Evolutionary conservation across 768 basidiomycete species (phyloP), one percentile per base, ranked within the genome.

Genomic region (Panellus pusillus): DNA sequence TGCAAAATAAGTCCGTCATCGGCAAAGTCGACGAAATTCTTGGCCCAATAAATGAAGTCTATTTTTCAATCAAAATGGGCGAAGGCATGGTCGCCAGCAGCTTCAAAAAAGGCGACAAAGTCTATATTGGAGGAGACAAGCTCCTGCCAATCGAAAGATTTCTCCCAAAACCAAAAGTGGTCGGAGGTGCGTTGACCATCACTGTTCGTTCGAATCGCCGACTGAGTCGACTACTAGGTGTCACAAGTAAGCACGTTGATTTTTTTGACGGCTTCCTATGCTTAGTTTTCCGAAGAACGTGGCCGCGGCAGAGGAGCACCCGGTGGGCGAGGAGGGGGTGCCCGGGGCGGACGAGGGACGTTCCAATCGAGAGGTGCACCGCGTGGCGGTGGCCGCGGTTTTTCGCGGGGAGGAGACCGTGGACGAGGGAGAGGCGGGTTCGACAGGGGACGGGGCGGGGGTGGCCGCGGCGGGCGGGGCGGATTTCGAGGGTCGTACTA

Each of bases 21-120:
- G 96, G 97, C 57, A 98, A 97, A 74, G 89, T 99, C 38, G 97
- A 99, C 72, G 97, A 99, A 72, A 98, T 99, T 62, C 82, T 99
- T n/a, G 97, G 97, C 2, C 96, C 97, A 14, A 95, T 99, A 70
- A 99, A 97, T 68, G 93, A 98, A 68, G 94, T 98, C 54, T 98
- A 85, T 72, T 98, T 99, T 67, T 95, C 94, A 3, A 81, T 99
- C 60, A 99, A 98, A 77, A 97, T 98, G 89, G 83, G 87, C 17
- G 87, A 91, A 53, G 97, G 97, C 29, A 93, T 98, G 87, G 84
- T 95, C 44, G 95, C 97, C 8, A 87, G 75, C 61, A 93, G 91
- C 69, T 99, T 99, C 75, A 91, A 96, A 74, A 91, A 89, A 66
- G 97, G 97, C 41, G 97, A 99, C 76, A 98, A 96, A 68, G 91